Evolutionary conservation across 441 rosid genomes (phyloP), one percentile per base, ranked within the genome.

Genomic region (Syzygium malaccense): DNA sequence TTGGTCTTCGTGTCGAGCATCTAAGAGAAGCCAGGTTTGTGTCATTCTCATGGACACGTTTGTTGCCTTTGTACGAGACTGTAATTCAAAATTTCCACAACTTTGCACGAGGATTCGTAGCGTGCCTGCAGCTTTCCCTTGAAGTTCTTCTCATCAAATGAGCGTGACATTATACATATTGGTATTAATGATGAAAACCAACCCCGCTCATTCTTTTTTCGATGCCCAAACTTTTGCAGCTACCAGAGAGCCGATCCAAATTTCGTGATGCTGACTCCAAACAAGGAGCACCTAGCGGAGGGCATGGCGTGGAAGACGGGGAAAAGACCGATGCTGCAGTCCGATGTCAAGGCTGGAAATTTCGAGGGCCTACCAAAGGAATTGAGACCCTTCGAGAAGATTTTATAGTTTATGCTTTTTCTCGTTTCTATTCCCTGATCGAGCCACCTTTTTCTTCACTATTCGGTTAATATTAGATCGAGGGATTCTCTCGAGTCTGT

Each of bases 171-270:
- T 1, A 8, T 71, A 71, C 17, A 5, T 71, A 20, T 37, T 0
- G 49, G 64, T 33, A 55, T 53, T 55, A 51, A 85, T 7, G 64
- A 55, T 5, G 58, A 53, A 30, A 15, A 30, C 57, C 25, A 1
- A 71, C 49, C 83, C 51, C 3, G 28, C 7, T 37, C 15, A 25
- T 37, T 37, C 55, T 26, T 86, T 14, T 80, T 8, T 85, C 28
- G 1, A 84, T 49, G 18, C 79, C 79, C 26, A 68, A 68, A 68
- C 48, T 58, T 58, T 87, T 92, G 93, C 96, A 98, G 99, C 91
- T 98, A 98, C 89, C 97, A 96, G 94, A 92, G 99, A 92, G 98
- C 98, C 0, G 98, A 96, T 92, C 98, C 98, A 56, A 96, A 98
- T 92, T 98, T 92, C 19, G 93, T 96, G 51, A 96, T 96, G 99